Percentiles rank a stretch among this genome's conserved stretches.
phyloP scores from a whole-genome alignment of 2,329 filamentous ascomycete genomes.

The Thermothelomyces thermophilus region DNA sequence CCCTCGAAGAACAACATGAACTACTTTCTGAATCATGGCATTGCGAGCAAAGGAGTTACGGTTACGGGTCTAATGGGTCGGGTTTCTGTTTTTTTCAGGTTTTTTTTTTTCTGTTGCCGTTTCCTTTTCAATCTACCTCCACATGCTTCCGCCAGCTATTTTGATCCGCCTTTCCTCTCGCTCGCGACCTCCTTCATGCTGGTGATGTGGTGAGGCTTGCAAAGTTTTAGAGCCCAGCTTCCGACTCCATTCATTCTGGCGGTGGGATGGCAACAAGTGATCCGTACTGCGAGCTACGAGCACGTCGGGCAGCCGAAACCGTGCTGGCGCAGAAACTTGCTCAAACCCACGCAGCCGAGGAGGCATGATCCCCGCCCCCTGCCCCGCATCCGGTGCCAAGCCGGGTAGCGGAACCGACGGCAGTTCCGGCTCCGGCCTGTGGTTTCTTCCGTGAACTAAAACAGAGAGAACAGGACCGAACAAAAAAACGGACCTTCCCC shows the following conservation, averaged over 20 bases:
- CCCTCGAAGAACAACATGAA: no score
- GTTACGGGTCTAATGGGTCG: background rate
- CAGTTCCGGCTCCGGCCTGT: no score
- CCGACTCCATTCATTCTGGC: background rate
- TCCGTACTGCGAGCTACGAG: no score
- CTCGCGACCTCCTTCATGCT: background rate
- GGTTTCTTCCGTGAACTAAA: no score
- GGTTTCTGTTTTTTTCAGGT: no score
- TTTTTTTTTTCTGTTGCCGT: no score
- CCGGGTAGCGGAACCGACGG: no score
- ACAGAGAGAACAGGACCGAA: no score
- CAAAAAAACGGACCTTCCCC: no score
- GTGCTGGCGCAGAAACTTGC: constrained; percentile 39
- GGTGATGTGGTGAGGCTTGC: background rate
- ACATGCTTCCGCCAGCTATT: background rate
- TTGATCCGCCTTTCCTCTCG: background rate
- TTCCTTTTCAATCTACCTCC: no score
- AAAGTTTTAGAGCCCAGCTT: background rate
- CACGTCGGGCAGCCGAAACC: constrained; percentile 27
- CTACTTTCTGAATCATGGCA: background rate
- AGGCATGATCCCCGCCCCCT: no score
- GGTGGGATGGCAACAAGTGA: background rate
- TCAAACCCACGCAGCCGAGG: constrained; percentile 42
- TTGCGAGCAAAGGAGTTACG: background rate
- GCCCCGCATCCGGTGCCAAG: no score